Evolutionary conservation across 78 protist species (phyloP).

Genomic region (Dictyostelium brefeldianum): DNA sequence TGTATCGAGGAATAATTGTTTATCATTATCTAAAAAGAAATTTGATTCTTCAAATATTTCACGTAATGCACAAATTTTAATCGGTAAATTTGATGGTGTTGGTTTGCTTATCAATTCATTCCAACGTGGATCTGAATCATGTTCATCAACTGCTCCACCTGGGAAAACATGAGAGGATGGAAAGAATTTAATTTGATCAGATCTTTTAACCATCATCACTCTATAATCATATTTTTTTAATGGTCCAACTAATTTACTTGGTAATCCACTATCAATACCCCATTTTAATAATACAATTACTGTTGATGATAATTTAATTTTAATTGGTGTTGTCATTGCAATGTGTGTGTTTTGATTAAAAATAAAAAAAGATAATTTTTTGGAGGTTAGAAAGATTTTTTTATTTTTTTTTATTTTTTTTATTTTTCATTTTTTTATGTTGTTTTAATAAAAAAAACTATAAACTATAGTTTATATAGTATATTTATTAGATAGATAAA

Average conservation of each 20-base stretch:
- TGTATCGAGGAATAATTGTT: not conserved
- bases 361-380: too few species aligned
- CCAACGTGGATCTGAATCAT: constrained; percentile 22
- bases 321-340: not conserved
- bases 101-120: not conserved
- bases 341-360: not conserved
- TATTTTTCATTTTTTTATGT: not conserved
- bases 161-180: constrained; percentile 73
- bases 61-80: constrained; percentile 36
- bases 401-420: not conserved
- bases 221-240: constrained; percentile 54
- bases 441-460: not conserved
- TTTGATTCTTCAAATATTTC: constrained; percentile 72
- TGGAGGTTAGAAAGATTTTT: not conserved
- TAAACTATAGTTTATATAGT: not conserved
- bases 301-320: constrained; percentile 32
- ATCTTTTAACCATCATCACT: constrained; percentile 67
- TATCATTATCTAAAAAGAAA: constrained; percentile 41
- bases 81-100: not conserved
- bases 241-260: not conserved
- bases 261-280: not conserved
- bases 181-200: constrained; percentile 13
- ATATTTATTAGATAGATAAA: not conserved
- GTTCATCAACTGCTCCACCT: constrained; percentile 52
- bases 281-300: constrained; percentile 56